These are phyloP conservation scores for Inosperma sp. DNA, from an alignment of 768 basidiomycete species.

Conservation along the genomic window DNA sequence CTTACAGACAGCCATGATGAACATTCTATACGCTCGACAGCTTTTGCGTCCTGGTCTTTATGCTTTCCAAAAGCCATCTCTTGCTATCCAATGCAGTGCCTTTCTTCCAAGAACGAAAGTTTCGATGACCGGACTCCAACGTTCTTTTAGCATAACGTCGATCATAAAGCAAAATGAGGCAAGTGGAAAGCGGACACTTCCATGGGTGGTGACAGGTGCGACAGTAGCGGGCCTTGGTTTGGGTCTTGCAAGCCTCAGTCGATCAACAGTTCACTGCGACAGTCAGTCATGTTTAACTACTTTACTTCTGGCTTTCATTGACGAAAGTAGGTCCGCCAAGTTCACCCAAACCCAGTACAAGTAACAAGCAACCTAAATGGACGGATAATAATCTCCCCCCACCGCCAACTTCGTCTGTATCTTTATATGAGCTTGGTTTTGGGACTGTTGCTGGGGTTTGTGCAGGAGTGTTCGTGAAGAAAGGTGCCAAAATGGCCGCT, in stretches of 20 bases:
- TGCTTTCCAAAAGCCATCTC: too few relatives aligned
- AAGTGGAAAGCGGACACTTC: neutral
- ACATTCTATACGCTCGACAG: too few relatives aligned
- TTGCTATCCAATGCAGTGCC: too few relatives aligned
- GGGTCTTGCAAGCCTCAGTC: constrained; percentile 36
- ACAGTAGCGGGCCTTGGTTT: constrained; percentile 37
- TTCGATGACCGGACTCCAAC: too few relatives aligned
- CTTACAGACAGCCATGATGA: too few relatives aligned
- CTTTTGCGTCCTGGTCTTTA: too few relatives aligned
- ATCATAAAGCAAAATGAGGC: too few relatives aligned
- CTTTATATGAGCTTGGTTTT: constrained; percentile 76
- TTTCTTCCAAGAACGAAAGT: too few relatives aligned
- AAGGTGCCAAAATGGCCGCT: constrained; percentile 80
- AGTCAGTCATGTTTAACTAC: constrained; percentile 30
- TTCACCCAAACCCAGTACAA: neutral
- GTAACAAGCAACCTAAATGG: neutral
- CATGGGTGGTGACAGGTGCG: constrained; percentile 28
- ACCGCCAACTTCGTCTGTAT: constrained; percentile 71
- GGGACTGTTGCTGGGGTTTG: constrained; percentile 88
- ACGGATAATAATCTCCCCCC: constrained; percentile 32
- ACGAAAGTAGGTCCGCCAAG: neutral
- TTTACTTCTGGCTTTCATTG: neutral
- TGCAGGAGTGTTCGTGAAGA: constrained; percentile 91
- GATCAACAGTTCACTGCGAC: constrained; percentile 48
- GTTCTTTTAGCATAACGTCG: too few relatives aligned